Evolutionary conservation across 2,329 filamentous ascomycete species (phyloP).

Genomic region (Pezicula rhizophila): DNA sequence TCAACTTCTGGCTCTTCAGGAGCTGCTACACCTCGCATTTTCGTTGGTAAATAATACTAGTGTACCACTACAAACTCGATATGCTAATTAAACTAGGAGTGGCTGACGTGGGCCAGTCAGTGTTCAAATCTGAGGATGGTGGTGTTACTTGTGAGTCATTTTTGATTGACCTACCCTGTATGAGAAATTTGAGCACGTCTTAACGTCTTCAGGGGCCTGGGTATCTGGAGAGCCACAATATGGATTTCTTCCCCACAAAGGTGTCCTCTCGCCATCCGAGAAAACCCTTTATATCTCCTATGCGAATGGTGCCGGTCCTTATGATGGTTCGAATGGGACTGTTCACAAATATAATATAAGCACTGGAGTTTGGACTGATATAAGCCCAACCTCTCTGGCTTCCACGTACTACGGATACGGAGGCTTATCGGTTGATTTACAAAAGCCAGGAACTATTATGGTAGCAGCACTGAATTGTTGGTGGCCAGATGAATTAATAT

Average conservation of each 20-base stretch:
- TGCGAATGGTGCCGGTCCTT: slow-evolving; percentile 48
- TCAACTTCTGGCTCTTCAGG: slow-evolving; percentile 12
- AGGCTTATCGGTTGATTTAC: slow-evolving; percentile 46
- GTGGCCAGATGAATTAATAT: slow-evolving; percentile 53
- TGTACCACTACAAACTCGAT: background rate
- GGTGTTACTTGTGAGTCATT: slow-evolving; percentile 15
- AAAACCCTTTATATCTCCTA: slow-evolving; percentile 51
- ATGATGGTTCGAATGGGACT: slow-evolving; percentile 47
- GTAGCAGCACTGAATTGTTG: slow-evolving; percentile 52
- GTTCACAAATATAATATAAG: slow-evolving; percentile 49
- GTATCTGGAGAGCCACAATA: slow-evolving; percentile 16
- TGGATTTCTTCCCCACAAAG: slow-evolving; percentile 19
- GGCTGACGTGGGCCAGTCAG: slow-evolving; percentile 15
- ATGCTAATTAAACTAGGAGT: slow-evolving; percentile 5
- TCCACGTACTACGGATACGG: slow-evolving; percentile 46
- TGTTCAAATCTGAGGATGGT: slow-evolving; percentile 19
- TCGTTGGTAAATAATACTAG: slow-evolving; percentile 10
- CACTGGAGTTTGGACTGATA: slow-evolving; percentile 44
- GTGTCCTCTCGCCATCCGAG: slow-evolving; percentile 30
- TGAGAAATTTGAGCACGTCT: background rate
- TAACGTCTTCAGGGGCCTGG: slow-evolving; percentile 13
- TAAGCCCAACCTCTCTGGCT: slow-evolving; percentile 40
- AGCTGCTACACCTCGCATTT: slow-evolving; percentile 18
- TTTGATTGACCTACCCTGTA: too few species aligned
- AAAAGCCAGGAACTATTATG: slow-evolving; percentile 49